Base-by-base conservation (phyloP, 805 yeast species). In the Candida alai region DNA sequence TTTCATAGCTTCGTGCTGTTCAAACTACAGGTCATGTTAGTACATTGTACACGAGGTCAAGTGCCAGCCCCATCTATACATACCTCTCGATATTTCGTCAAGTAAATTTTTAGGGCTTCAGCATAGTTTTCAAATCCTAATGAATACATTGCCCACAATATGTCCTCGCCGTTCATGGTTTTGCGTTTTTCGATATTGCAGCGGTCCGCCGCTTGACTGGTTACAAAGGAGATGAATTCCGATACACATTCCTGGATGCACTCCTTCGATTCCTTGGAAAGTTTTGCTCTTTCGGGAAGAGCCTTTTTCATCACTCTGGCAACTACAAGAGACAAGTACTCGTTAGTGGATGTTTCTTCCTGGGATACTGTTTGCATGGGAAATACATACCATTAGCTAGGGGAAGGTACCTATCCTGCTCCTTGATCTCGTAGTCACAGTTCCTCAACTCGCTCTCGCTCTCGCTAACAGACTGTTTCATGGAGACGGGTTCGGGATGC, bases 201-300 rank as follows among this genome's bases (percentile, higher is more conserved):
- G 46, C 76, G 74, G 46, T 84, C 94, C 23, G 84, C 79, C 0
- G 90, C 84, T 52, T 84, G 89, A 42, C 88, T 80, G 1, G 94
- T 82, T 20, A 84, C 74, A 56, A 84, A 84, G 2, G 89, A 80
- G 7, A 84, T 84, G 52, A 83, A 82, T 60, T 84, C 94, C 16
- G 84, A 75, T 2, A 83, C 90, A 61, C 90, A 83, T 49, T 84
- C 90, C 49, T 84, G 93, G 74, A 84, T 78, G 40, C 88, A 55
- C 46, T 80, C 89, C 48, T 82, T 81, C 27, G 89, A 84, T 48
- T 83, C 93, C 48, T 82, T 83, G 15, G 87, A 78, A 1, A 83
- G 78, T 48, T 83, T 83, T 8, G 89, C 90, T 23, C 80, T 77
- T 9, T 69, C 60, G 3, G 93, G 90, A 19, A 83, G 60, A 2